Evolutionary conservation across 768 basidiomycete genomes (phyloP).

Genomic region (Gymnopilus dilepis): DNA sequence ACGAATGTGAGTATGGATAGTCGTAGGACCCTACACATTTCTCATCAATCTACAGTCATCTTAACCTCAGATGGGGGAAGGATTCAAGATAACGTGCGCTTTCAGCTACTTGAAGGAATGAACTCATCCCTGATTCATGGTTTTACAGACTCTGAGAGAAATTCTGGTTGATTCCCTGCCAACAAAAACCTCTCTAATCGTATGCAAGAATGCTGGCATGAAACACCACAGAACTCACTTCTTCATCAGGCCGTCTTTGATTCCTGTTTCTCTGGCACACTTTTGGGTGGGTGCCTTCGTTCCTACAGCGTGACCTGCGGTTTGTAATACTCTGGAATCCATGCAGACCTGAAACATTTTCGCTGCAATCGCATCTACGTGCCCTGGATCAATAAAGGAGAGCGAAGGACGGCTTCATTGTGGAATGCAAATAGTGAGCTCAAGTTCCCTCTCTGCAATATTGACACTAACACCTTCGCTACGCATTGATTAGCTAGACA

Average conservation of each 20-base stretch:
- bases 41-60: constrained; percentile 32
- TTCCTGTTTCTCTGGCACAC: constrained; percentile 46
- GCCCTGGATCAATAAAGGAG: constrained; percentile 52
- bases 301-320: neutral
- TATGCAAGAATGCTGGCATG: constrained; percentile 21
- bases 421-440: constrained; percentile 39
- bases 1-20: constrained; percentile 48
- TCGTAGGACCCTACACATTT: neutral
- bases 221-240: neutral
- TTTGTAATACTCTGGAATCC: neutral
- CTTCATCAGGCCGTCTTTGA: constrained; percentile 37
- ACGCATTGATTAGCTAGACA: constrained; percentile 17
- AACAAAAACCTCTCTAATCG: constrained; percentile 40
- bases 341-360: constrained; percentile 45
- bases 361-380: constrained; percentile 51
- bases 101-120: too few relatives aligned
- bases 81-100: constrained; percentile 44
- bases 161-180: constrained; percentile 44
- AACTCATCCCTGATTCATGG: too few relatives aligned
- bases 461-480: too few relatives aligned
- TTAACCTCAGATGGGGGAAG: constrained; percentile 43
- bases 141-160: constrained; percentile 42
- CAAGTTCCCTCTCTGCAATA: neutral
- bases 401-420: constrained; percentile 36
- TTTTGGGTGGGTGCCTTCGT: constrained; percentile 36